Conservation (phyloP, 495 filamentous ascomycete species). For the Hypoxylon trugodes region DNA sequence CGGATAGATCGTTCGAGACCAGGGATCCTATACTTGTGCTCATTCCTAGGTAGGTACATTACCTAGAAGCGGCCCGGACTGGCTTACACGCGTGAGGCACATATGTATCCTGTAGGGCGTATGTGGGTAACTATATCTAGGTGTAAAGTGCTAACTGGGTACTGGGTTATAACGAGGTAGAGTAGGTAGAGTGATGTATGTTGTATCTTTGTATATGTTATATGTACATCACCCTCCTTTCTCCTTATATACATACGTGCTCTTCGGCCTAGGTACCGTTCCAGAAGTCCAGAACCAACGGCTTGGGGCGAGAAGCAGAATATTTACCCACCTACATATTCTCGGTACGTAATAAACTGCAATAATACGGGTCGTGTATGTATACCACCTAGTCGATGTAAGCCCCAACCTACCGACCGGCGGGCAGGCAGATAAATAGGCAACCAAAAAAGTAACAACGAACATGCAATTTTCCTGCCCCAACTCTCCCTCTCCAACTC, state of each 20-base stretch:
- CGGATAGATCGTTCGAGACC: slow-evolving; percentile 27
- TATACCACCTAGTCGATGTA: not conserved
- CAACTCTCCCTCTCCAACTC: no score
- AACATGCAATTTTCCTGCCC: no score
- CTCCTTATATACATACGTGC: slow-evolving; percentile 3
- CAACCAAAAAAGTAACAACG: no score
- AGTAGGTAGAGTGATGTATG: not conserved
- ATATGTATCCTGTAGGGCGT: no score
- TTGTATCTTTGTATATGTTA: not conserved
- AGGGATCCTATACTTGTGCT: not conserved
- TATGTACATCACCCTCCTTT: not conserved
- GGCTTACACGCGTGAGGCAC: not conserved
- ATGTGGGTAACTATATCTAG: no score
- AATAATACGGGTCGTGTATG: slow-evolving; percentile 7
- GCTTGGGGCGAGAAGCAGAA: slow-evolving; percentile 18
- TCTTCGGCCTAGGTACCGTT: not conserved
- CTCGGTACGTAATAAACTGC: slow-evolving; percentile 2
- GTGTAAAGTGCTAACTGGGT: no score
- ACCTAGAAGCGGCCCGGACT: no score
- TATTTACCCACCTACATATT: no score
- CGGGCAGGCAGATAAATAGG: no score
- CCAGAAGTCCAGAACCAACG: slow-evolving; percentile 27
- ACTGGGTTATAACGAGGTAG: no score
- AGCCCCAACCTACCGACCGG: no score
- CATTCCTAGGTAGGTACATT: slow-evolving; percentile 1